Conservation (phyloP, 2,329 filamentous ascomycete species). For the Saccharata proteae region DNA sequence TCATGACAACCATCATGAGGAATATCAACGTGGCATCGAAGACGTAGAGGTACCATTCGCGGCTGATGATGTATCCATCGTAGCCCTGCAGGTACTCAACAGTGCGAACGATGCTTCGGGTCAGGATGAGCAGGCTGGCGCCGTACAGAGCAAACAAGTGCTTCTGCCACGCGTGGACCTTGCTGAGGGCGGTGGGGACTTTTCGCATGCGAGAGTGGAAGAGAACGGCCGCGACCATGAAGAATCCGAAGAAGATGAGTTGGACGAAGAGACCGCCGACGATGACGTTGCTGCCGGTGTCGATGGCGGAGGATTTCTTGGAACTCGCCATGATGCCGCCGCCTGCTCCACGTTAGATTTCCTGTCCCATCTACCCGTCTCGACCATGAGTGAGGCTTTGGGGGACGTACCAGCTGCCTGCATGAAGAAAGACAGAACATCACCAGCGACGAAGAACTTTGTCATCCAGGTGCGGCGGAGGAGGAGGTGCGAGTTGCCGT, state of each 20-base stretch:
- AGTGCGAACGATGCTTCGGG: conserved; percentile 37
- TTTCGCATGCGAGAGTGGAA: conserved; percentile 17
- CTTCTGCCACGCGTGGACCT: conserved; percentile 14
- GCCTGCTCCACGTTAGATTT: conserved; percentile 2
- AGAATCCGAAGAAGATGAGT: conserved; percentile 38
- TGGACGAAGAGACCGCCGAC: conserved; percentile 39
- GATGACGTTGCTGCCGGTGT: conserved; percentile 30
- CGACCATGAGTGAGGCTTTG: too few species aligned
- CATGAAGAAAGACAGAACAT: conserved; percentile 30
- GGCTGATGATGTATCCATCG: conserved; percentile 30
- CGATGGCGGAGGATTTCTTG: neutral
- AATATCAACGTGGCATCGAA: conserved; percentile 37
- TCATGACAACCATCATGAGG: conserved; percentile 29
- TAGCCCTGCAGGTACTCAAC: conserved; percentile 36
- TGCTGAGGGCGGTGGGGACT: conserved; percentile 11
- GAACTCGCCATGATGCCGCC: conserved; percentile 5
- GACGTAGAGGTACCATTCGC: conserved; percentile 35
- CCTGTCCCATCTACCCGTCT: too few species aligned
- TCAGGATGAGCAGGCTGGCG: conserved; percentile 33
- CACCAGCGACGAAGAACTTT: conserved; percentile 30
- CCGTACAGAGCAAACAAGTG: conserved; percentile 33
- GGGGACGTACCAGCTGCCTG: conserved; percentile 19
- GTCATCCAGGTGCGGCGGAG: conserved; percentile 26
- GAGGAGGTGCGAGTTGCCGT: conserved; percentile 22
- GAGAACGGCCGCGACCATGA: conserved; percentile 26